Percentiles rank a stretch among this genome's conserved stretches.
phyloP scores from a whole-genome alignment of 2,329 filamentous ascomycete genomes.

The Emmonsiellopsis sp. region DNA sequence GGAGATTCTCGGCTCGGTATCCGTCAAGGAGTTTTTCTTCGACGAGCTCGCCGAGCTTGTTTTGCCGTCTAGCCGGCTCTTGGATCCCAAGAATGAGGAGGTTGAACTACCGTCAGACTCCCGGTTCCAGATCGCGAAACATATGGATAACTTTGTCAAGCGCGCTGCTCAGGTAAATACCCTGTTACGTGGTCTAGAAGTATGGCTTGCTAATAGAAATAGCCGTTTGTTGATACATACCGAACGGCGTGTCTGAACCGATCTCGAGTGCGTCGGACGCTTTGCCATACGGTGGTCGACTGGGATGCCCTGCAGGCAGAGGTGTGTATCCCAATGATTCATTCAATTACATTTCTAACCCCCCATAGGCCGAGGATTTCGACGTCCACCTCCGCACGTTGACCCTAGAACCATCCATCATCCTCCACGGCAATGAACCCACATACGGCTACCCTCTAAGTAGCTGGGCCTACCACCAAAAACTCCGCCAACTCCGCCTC shows the following conservation, averaged over 20 bases:
- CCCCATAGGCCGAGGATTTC: constrained; percentile 51
- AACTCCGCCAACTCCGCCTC: constrained; percentile 78
- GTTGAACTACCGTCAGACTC: constrained; percentile 66
- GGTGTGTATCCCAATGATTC: constrained; percentile 30
- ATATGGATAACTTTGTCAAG: constrained; percentile 61
- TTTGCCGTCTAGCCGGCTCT: constrained; percentile 59
- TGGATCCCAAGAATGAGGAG: constrained; percentile 65
- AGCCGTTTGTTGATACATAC: constrained; percentile 75
- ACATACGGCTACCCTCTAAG: constrained; percentile 64
- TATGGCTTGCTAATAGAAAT: constrained; percentile 21
- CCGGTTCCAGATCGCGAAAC: constrained; percentile 60
- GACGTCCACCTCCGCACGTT: constrained; percentile 57
- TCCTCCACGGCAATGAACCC: constrained; percentile 44
- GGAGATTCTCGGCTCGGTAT: constrained; percentile 56
- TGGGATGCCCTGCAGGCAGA: constrained; percentile 80
- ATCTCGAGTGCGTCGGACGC: constrained; percentile 77
- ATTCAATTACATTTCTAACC: not conserved
- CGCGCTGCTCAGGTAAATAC: constrained; percentile 38
- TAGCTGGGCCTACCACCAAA: constrained; percentile 84
- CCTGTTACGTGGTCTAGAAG: not conserved
- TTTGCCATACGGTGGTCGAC: constrained; percentile 72
- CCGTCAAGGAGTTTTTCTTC: constrained; percentile 66
- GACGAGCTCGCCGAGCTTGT: constrained; percentile 71
- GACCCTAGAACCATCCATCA: constrained; percentile 51
- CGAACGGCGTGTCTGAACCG: constrained; percentile 82